Evolutionary conservation across 2,329 filamentous ascomycete species (phyloP), one percentile per base, ranked within the genome.

Genomic region (Dothidotthia symphoricarpi): DNA sequence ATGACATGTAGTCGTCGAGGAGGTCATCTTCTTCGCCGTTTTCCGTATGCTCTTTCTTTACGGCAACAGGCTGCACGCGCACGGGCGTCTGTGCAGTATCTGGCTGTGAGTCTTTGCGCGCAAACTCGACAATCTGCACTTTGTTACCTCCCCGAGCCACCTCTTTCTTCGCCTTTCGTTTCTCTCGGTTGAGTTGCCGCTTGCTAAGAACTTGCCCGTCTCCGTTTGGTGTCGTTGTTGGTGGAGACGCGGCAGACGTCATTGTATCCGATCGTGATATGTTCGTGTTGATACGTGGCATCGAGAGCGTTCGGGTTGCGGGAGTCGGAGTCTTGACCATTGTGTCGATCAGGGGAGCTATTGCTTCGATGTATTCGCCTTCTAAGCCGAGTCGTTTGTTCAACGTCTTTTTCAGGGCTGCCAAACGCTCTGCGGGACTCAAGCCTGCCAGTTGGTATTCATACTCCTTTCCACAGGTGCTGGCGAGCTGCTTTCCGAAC

Each of bases 101-200:
- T 12, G 45, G 24, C 13, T 83, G 79, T 6, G 75, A 80, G 57
- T 76, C 81, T 37, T 72, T 77, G 32, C 85, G 76, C 8, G 82
- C 70, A 35, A 98, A 75, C 63, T 98, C 93, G 30, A 95, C 89
- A 31, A 95, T 86, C 0, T 87, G 83, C 36, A 88, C 84, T 64
- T 96, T 97, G 50, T 86, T 91, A 40, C 90, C 88, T 35, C 91
- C 88, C 57, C 88, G 85, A 65, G 93, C 88, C 3, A 89, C 83
- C 54, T 94, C 88, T 55, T 85, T 82, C 69, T 97, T 98, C 28
- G 89, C 82, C 64, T 97, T 96, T 28, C 93, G 81, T 68, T 97
- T 97, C 8, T 98, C 72, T 35, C 93, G 88, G 59, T 98, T 98
- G 14, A 96, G 79, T 59, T 98, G 93, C 28, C 93, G 82, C 44